Percentiles rank a stretch among this genome's conserved stretches.
phyloP scores from a whole-genome alignment of 805 yeast genomes.

The Lachancea sp. region DNA sequence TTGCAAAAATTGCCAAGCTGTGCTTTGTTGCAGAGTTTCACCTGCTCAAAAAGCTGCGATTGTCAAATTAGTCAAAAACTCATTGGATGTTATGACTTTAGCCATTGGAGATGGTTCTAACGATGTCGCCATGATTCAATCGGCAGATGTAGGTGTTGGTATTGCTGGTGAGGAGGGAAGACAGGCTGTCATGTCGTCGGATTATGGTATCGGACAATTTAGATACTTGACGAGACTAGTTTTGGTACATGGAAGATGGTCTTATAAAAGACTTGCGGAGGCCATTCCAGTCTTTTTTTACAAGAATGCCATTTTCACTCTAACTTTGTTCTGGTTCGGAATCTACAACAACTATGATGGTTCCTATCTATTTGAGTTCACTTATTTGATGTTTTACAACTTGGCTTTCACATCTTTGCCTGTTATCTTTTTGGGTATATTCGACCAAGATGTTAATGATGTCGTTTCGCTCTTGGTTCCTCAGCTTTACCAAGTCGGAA shows the following conservation, averaged over 20 bases:
- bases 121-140: slow-evolving; percentile 87
- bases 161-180: slow-evolving; percentile 90
- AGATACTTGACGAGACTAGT: slow-evolving; percentile 61
- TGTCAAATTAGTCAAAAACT: slow-evolving; percentile 67
- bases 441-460: slow-evolving; percentile 76
- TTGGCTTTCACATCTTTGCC: slow-evolving; percentile 81
- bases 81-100: slow-evolving; percentile 72
- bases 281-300: slow-evolving; percentile 80
- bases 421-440: slow-evolving; percentile 67
- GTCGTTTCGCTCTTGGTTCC: slow-evolving; percentile 67
- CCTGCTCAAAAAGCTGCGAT: slow-evolving; percentile 87
- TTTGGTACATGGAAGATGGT: slow-evolving; percentile 82
- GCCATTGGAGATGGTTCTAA: slow-evolving; percentile 89
- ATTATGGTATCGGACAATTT: slow-evolving; percentile 80
- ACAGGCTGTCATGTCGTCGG: slow-evolving; percentile 84
- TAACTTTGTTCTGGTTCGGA: slow-evolving; percentile 77
- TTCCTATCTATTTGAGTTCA: slow-evolving; percentile 68
- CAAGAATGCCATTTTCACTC: slow-evolving; percentile 68
- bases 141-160: slow-evolving; percentile 84
- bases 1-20: slow-evolving; percentile 77
- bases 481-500: slow-evolving; percentile 68
- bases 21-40: slow-evolving; percentile 79
- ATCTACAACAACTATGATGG: slow-evolving; percentile 72
- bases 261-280: slow-evolving; percentile 72
- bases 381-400: slow-evolving; percentile 73